phyloP scores from a whole-genome alignment of 352 stramenopile genomes.

The Lagenidium sp. region DNA sequence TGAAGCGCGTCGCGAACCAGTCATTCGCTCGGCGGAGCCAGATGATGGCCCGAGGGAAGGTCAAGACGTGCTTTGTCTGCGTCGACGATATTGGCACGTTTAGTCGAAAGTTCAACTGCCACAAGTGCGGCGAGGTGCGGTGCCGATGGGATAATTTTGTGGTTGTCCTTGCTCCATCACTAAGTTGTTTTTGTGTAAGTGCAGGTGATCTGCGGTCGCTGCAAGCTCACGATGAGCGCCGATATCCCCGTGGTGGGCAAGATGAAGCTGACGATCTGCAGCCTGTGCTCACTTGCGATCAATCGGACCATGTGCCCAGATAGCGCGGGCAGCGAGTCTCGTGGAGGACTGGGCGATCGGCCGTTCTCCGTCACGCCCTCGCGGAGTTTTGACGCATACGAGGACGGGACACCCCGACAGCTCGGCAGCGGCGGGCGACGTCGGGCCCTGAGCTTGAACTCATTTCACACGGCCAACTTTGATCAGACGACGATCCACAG shows the following conservation, averaged over 20 bases:
- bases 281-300: conserved; percentile 62
- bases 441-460: conserved; percentile 54
- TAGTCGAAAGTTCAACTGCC: conserved; percentile 74
- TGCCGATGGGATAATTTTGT: too few relatives aligned
- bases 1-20: conserved; percentile 72
- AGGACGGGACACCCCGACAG: conserved; percentile 7
- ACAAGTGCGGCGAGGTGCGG: conserved; percentile 68
- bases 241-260: conserved; percentile 75
- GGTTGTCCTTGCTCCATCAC: too few relatives aligned
- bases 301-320: conserved; percentile 56
- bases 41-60: conserved; percentile 50
- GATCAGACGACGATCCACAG: conserved; percentile 37
- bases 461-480: conserved; percentile 78
- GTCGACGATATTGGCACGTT: conserved; percentile 77
- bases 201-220: conserved; percentile 49
- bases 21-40: conserved; percentile 56
- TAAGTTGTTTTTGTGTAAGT: background rate
- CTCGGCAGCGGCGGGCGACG: background rate
- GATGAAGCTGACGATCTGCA: conserved; percentile 85
- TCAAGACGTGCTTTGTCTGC: conserved; percentile 77
- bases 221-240: conserved; percentile 67
- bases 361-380: conserved; percentile 33
- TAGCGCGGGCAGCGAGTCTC: conserved; percentile 23
- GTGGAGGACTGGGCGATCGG: conserved; percentile 18
- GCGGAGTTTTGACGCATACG: conserved; percentile 15